Conservation (phyloP, 2,329 filamentous ascomycete species). For the Fusarium tricinctum region DNA sequence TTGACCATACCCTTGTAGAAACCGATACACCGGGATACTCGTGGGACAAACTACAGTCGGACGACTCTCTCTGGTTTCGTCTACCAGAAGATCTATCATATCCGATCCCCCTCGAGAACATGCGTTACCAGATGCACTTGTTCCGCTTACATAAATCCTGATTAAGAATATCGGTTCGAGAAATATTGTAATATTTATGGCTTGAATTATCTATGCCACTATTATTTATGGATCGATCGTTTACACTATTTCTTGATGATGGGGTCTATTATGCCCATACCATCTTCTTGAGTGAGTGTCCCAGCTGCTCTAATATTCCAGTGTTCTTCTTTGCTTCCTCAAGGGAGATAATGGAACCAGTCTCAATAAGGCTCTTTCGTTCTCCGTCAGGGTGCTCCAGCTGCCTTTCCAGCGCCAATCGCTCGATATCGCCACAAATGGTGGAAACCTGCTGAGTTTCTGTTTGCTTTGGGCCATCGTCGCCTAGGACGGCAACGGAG, state of each 20-base stretch:
- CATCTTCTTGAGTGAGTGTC: slow-evolving; percentile 92
- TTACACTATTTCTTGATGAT: slow-evolving; percentile 30
- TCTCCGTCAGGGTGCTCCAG: slow-evolving; percentile 59
- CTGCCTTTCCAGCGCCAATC: slow-evolving; percentile 69
- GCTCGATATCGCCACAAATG: slow-evolving; percentile 83
- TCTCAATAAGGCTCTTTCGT: slow-evolving; percentile 64
- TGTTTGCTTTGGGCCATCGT: slow-evolving; percentile 60
- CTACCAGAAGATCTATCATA: slow-evolving; percentile 77
- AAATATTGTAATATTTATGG: slow-evolving; percentile 40
- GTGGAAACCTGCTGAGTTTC: slow-evolving; percentile 70
- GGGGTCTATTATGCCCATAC: slow-evolving; percentile 76
- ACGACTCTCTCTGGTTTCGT: slow-evolving; percentile 90
- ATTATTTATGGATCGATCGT: slow-evolving; percentile 15
- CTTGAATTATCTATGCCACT: slow-evolving; percentile 27
- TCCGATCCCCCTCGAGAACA: slow-evolving; percentile 89
- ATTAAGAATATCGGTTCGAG: slow-evolving; percentile 21
- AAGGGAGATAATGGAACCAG: slow-evolving; percentile 82
- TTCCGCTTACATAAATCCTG: slow-evolving; percentile 65
- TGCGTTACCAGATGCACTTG: slow-evolving; percentile 93
- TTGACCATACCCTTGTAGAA: slow-evolving; percentile 82
- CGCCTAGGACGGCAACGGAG: slow-evolving; percentile 66
- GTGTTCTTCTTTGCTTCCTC: slow-evolving; percentile 90
- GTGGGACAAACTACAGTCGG: slow-evolving; percentile 82
- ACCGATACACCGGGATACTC: slow-evolving; percentile 54
- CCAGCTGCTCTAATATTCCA: slow-evolving; percentile 85